Evolutionary conservation across 257 asterid genomes (phyloP).

Genomic region (Nyctanthes arbortristis): DNA sequence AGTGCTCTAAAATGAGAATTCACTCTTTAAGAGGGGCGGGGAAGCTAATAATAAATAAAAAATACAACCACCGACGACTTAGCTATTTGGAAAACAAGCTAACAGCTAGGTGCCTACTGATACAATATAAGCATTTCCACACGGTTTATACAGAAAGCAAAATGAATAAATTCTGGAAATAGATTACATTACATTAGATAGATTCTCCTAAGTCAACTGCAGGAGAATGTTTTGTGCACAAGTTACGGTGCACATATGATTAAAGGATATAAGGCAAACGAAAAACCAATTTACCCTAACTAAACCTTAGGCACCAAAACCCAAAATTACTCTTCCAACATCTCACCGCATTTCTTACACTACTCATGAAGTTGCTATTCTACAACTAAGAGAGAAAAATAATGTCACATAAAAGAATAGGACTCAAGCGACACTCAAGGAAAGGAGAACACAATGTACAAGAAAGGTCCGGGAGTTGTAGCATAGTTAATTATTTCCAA

Average conservation of each 20-base stretch:
- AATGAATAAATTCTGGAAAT: not conserved
- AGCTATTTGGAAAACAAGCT: too few relatives aligned
- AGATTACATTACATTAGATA: not conserved
- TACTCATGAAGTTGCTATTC: slow-evolving; percentile 17
- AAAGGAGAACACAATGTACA: slow-evolving; percentile 32
- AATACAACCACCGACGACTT: too few relatives aligned
- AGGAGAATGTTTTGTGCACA: not conserved
- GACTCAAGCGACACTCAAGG: slow-evolving; percentile 19
- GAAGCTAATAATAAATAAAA: too few relatives aligned
- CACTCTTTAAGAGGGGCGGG: too few relatives aligned
- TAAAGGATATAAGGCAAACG: not conserved
- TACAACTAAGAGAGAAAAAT: slow-evolving; percentile 20
- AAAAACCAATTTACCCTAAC: slow-evolving; percentile 2
- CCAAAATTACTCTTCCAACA: slow-evolving; percentile 9
- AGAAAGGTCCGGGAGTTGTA: slow-evolving; percentile 1
- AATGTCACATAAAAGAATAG: slow-evolving; percentile 21
- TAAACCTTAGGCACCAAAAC: slow-evolving; percentile 25
- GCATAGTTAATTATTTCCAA: slow-evolving; percentile 34
- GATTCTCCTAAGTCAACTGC: not conserved
- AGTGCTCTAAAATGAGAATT: too few relatives aligned
- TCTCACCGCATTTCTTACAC: slow-evolving; percentile 18
- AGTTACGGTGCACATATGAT: not conserved
- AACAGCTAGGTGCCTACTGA: too few relatives aligned
- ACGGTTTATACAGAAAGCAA: too few relatives aligned
- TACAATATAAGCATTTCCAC: too few relatives aligned